Conservation (phyloP, 2,329 filamentous ascomycete species). For the Thelonectria olida region DNA sequence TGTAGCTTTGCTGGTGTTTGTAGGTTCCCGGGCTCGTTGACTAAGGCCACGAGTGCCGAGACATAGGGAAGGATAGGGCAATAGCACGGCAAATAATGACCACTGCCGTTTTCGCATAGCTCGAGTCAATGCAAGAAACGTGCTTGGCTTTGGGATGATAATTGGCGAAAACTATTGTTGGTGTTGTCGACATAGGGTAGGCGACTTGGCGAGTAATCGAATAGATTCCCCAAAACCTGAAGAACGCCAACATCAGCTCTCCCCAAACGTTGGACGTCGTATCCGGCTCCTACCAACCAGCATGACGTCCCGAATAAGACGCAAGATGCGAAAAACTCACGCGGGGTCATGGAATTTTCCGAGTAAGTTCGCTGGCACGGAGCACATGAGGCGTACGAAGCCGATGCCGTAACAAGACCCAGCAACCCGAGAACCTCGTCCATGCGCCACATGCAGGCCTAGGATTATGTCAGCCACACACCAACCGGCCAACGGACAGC, state of each 20-base stretch:
- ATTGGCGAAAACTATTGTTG: neutral
- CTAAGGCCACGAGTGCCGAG: conserved; percentile 17
- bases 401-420: conserved; percentile 13
- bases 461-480: conserved; percentile 22
- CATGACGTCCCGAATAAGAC: neutral
- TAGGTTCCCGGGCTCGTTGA: neutral
- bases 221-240: neutral
- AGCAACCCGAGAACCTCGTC: conserved; percentile 14
- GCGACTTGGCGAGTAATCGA: neutral
- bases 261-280: neutral
- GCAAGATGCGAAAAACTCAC: conserved; percentile 16
- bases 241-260: neutral
- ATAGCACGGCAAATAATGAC: too few relatives aligned
- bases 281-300: neutral
- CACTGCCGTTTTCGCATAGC: too few relatives aligned
- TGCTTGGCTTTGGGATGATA: too few relatives aligned
- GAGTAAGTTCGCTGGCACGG: conserved; percentile 6
- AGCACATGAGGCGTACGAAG: neutral
- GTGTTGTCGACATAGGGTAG: conserved; percentile 7
- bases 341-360: conserved; percentile 5
- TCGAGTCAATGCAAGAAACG: too few relatives aligned
- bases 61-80: conserved; percentile 5
- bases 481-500: neutral
- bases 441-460: conserved; percentile 16
- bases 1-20: neutral